Percentiles rank a stretch among this genome's conserved stretches.
Evolutionary conservation across 2,329 filamentous ascomycete genomes (phyloP).

Genomic region (Venturia effusa): DNA sequence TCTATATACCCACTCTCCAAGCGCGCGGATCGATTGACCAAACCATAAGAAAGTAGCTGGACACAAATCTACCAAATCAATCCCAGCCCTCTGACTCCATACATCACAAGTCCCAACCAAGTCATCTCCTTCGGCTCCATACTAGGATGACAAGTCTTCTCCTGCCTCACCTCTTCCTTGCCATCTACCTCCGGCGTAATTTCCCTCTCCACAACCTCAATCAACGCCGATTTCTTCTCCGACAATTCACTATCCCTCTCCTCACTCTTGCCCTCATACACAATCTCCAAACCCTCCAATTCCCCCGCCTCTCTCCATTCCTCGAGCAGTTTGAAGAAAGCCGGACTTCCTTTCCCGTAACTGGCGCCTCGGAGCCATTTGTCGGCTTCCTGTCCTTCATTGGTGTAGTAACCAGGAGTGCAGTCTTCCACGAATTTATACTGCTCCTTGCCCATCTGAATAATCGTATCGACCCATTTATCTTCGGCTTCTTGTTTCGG

Average conservation of each 20-base stretch:
- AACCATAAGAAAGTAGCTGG: no score
- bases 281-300: constrained; percentile 23
- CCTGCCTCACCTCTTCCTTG: constrained; percentile 17
- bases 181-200: constrained; percentile 14
- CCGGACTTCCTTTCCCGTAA: constrained; percentile 22
- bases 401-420: constrained; percentile 45
- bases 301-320: constrained; percentile 22
- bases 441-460: constrained; percentile 14
- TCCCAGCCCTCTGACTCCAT: background rate
- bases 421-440: constrained; percentile 29
- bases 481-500: constrained; percentile 1
- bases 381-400: constrained; percentile 26
- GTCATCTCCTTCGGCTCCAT: background rate
- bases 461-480: constrained; percentile 3
- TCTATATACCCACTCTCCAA: background rate
- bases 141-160: background rate
- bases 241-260: background rate
- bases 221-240: background rate
- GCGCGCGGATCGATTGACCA: background rate
- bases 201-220: background rate
- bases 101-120: background rate
- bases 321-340: constrained; percentile 22
- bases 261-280: background rate
- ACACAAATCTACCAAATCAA: background rate
- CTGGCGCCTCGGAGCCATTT: constrained; percentile 16